Conservation (phyloP, 495 filamentous ascomycete genomes). For the Friedmanniomyces endolithicus region DNA sequence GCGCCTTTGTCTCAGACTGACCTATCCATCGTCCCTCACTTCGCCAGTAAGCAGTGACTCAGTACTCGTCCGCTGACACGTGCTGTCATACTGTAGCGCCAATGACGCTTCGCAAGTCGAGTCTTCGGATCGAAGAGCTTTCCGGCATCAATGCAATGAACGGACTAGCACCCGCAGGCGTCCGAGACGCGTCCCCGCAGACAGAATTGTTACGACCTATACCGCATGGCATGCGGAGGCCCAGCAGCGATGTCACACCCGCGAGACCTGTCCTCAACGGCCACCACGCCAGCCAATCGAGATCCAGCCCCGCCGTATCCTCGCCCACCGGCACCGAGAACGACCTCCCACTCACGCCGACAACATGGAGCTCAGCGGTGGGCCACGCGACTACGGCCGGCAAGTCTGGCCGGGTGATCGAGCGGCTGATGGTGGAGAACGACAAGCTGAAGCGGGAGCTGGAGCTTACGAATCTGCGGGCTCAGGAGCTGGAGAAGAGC, state of each 20-base stretch:
- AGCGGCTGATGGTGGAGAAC: slow-evolving; percentile 77
- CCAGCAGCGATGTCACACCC: slow-evolving; percentile 11
- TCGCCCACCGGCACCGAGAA: slow-evolving; percentile 5
- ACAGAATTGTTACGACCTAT: neutral
- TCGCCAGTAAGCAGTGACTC: neutral
- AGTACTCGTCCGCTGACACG: neutral
- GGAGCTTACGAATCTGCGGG: slow-evolving; percentile 49
- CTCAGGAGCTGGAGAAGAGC: slow-evolving; percentile 35
- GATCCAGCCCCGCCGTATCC: neutral
- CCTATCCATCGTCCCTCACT: neutral
- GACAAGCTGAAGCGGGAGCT: slow-evolving; percentile 73
- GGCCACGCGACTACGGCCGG: slow-evolving; percentile 62
- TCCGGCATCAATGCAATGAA: slow-evolving; percentile 12
- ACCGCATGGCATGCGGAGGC: slow-evolving; percentile 8
- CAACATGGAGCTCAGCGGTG: slow-evolving; percentile 58
- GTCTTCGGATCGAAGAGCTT: slow-evolving; percentile 11
- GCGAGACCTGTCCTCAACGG: slow-evolving; percentile 3
- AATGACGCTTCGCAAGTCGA: slow-evolving; percentile 3
- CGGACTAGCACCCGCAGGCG: slow-evolving; percentile 1
- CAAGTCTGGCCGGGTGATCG: slow-evolving; percentile 89
- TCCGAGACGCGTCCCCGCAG: neutral
- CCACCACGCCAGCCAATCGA: neutral
- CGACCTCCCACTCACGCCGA: neutral
- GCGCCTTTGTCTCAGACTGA: neutral
- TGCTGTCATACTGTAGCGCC: neutral